Base-by-base conservation (phyloP, 768 basidiomycete species). In the Coprinopsis marcescibilis region DNA sequence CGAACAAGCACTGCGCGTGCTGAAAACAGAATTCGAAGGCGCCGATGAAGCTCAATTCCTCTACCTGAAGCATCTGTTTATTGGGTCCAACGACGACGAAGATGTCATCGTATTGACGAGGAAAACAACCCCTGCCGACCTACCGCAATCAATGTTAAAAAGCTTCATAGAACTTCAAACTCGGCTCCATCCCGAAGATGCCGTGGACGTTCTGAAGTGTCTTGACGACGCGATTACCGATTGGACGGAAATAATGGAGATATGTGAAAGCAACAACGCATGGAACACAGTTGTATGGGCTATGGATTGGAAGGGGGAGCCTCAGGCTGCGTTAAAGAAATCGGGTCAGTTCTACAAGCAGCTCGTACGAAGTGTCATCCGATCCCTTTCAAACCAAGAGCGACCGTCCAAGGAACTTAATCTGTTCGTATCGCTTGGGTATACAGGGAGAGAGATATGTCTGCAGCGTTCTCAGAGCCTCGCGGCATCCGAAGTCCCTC, bases 211-310 rank as follows among this genome's bases (percentile, higher is more conserved):
- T 30, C 68, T 96, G 8, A 69, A 77, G 52, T 66, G 64, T 43
- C 65, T 86, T 45, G 78, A 81, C 0, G 48, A 58, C 4, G 72
- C 73, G 13, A 66, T 65, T 43, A 61, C 90, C 39, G 81, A 87
- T 46, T 77, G 81, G 65, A 51, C 64, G 2, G 66, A 75, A 17
- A 67, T 83, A 20, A 66, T 81, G 13, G 66, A 67, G 3, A 75
- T 78, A 7, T 94, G 90, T 62, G 86, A 93, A 62, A 62, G 71
- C 2, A 70, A 73, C 15, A 70, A 71, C 33, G 81, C 80, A 13
- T 85, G 76, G 52, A 82, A 89, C 40, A 89, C 88, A 7, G 82
- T 86, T 19, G 66, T 97, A 3, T 97, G 94, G 94, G 73, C 81
- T 2, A 65, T 82, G 37, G 75, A 91, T 54, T 72, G 75, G 56